phyloP scores from a whole-genome alignment of 106 monocot genomes.

The Gastrodia elata region DNA sequence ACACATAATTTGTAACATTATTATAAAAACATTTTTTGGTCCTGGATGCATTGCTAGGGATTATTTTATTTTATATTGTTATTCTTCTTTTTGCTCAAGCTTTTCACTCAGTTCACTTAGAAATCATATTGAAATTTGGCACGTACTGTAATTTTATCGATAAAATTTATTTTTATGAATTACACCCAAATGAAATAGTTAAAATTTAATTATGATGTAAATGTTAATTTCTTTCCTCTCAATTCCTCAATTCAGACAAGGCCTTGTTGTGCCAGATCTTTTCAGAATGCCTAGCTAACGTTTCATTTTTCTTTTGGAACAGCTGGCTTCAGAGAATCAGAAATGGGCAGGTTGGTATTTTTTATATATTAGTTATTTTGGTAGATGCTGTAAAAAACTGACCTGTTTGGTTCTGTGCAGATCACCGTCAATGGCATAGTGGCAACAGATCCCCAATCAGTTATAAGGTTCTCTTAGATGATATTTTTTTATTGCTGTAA shows the following conservation, averaged over 20 bases:
- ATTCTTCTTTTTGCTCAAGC: neutral
- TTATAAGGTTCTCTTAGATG: constrained; percentile 27
- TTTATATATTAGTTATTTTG: neutral
- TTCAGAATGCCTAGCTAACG: neutral
- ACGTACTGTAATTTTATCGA: neutral
- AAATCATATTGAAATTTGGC: neutral
- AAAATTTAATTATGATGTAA: neutral
- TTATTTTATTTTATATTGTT: too few species aligned
- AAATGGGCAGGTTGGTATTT: constrained; percentile 48
- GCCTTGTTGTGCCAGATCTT: neutral
- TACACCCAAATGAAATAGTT: neutral
- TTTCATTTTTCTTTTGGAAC: neutral
- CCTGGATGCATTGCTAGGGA: too few species aligned
- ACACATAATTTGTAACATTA: neutral
- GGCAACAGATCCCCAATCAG: constrained; percentile 35
- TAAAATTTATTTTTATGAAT: neutral
- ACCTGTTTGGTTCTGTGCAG: constrained; percentile 19
- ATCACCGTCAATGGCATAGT: constrained; percentile 49
- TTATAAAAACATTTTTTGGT: too few species aligned
- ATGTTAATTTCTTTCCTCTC: neutral
- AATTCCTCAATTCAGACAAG: neutral
- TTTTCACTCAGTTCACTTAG: neutral
- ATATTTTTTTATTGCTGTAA: neutral
- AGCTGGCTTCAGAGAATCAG: constrained; percentile 72
- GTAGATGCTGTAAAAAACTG: neutral